Evolutionary conservation across 225 moss, liverwort and hornwort species (phyloP).

Genomic region (Pseudisothecium myosuroides): DNA sequence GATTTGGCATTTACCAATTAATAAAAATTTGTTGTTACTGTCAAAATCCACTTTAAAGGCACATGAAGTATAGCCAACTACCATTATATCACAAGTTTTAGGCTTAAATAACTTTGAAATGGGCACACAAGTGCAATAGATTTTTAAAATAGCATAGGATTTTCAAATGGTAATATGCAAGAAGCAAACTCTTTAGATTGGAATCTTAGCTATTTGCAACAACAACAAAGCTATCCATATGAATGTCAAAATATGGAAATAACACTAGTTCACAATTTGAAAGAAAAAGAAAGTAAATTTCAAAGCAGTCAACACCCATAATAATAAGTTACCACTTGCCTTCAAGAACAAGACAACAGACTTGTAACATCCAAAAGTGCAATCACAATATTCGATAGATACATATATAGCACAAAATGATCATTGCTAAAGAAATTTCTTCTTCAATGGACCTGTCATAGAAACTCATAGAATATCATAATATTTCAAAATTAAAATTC

Average conservation of each 20-base stretch:
- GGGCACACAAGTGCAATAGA: no score
- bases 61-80: no score
- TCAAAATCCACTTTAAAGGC: no score
- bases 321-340: background rate
- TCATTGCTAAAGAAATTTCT: background rate
- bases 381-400: no score
- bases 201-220: background rate
- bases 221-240: background rate
- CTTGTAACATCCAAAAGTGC: no score
- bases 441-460: accelerated
- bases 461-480: accelerated
- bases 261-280: accelerated
- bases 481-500: background rate
- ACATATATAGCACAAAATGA: background rate
- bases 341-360: background rate
- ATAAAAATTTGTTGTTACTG: no score
- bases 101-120: no score
- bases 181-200: background rate
- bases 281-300: background rate
- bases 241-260: background rate
- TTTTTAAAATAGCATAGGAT: no score
- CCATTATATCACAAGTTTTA: no score
- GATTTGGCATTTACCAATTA: no score
- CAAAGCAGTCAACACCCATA: background rate
- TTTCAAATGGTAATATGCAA: background rate